These are phyloP conservation scores for Rhodotorula sp. DNA, from an alignment of 1,284 basidiomycete species.

Conservation along the genomic window DNA sequence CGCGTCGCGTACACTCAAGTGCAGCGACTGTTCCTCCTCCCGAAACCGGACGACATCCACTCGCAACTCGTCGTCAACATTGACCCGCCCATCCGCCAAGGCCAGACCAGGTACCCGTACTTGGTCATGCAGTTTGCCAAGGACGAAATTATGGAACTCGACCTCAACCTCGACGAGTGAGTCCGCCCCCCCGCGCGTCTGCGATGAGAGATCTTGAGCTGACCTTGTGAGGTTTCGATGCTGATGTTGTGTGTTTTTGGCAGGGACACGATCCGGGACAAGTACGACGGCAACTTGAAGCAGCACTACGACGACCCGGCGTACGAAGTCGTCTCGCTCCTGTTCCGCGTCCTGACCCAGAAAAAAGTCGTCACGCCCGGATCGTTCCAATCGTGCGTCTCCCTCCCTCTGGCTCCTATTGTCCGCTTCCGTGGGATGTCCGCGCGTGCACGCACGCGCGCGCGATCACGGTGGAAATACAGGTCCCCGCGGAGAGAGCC, in stretches of 20 bases:
- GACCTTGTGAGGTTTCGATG: no score
- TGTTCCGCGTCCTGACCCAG: slow-evolving; percentile 85
- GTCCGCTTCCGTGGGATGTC: neutral
- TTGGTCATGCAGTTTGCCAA: slow-evolving; percentile 95
- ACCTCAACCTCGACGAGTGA: slow-evolving; percentile 86
- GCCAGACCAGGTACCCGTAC: slow-evolving; percentile 96
- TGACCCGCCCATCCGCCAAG: slow-evolving; percentile 91
- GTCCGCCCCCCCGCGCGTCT: slow-evolving; percentile 45
- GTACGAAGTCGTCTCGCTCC: slow-evolving; percentile 90
- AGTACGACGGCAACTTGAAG: slow-evolving; percentile 74
- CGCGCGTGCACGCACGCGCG: no score
- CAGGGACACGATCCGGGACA: slow-evolving; percentile 51
- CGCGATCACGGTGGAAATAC: no score
- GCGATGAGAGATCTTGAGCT: neutral
- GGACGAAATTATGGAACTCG: slow-evolving; percentile 95
- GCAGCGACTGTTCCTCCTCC: slow-evolving; percentile 85
- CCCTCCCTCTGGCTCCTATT: neutral
- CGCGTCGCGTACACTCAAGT: slow-evolving; percentile 92
- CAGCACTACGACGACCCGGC: slow-evolving; percentile 90
- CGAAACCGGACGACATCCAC: slow-evolving; percentile 90
- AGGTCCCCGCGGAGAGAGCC: no score
- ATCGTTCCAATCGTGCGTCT: slow-evolving; percentile 72
- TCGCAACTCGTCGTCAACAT: slow-evolving; percentile 90
- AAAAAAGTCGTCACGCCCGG: slow-evolving; percentile 87
- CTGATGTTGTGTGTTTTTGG: slow-evolving; percentile 19